Evolutionary conservation across 2,329 filamentous ascomycete genomes (phyloP), one percentile per base, ranked within the genome.

Genomic region (Tolypocladium pustulatum): DNA sequence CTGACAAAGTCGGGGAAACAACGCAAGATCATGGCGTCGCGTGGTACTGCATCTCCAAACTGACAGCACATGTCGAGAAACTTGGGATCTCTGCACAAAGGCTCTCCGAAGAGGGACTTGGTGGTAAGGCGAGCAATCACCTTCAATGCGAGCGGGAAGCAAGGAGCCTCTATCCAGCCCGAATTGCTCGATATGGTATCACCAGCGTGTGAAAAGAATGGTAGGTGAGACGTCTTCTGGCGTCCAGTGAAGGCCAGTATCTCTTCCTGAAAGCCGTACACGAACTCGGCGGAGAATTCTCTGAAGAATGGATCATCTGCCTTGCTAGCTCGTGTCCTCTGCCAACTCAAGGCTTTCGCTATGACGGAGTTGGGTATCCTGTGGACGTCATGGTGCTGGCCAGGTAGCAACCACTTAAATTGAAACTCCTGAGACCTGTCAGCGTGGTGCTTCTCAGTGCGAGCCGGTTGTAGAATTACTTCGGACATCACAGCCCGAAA

Each of bases 321-420:
- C 15, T 61, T 62, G 43, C 46, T 60, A 25, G 61, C 54, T n/a
- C 58, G 57, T 13, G 51, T 59, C 8, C 57, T 57, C 55, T 62
- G 61, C 61, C 61, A 62, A 34, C 55, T 60, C 27, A 62, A n/a
- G 1, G 58, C 61, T 32, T 61, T 61, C 15, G 58, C 61, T 15
- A 62, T 60, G 43, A 61, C 54, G 5, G 55, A 51, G 53, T 55
- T 61, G 10, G 61, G 61, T 12, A 62, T 59, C 43, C 57, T 57
- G 49, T n/a, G 32, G 36, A 58, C 40, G 49, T 53, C 32, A 40
- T 60, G 59, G 34, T 57, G 55, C 30, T 60, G 57, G 15, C 59
- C 61, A 2, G 59, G 59, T 9, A 61, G 58, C 27, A 61, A 36
- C 20, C 54, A 58, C 20, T 59, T 54, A 40, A 62, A 62, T 20